Base-by-base conservation (phyloP, 768 basidiomycete species). In the Chlorophyllum brunneum region DNA sequence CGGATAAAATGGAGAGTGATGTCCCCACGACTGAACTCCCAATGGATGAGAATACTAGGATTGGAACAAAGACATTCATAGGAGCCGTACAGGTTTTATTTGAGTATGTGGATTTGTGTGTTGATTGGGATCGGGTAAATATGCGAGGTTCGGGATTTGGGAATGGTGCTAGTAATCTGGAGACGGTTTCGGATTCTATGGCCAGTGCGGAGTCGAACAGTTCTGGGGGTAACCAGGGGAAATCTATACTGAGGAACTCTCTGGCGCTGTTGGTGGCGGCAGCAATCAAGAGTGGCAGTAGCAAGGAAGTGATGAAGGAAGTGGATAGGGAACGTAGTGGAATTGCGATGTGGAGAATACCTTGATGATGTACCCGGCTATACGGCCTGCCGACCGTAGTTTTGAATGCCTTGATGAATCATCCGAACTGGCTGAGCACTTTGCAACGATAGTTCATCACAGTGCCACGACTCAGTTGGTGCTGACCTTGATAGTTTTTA, bases 331-430 rank as follows among this genome's bases (percentile, higher is more conserved):
- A 80, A 43, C 65, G 82, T 40, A 73, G 75, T 54, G 83, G 85
- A 1, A 80, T 87, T 51, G 83, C 78, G 2, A 80, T 85, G 75
- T 85, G 82, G 81, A 66, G 83, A 40, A 83, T 85, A 46, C 80
- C 80, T 16, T 84, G 56, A 60, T 41, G 6, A 22, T 9, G 7
- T 18, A n/a, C 4, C 27, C 22, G 11, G 24, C 8, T 23, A n/a
- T n/a, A n/a, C n/a, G n/a, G n/a, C n/a, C n/a, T n/a, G n/a, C n/a
- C n/a, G n/a, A n/a, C n/a, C n/a, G n/a, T n/a, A n/a, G n/a, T n/a
- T n/a, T n/a, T n/a, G n/a, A n/a, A n/a, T n/a, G n/a, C n/a, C n/a
- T n/a, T n/a, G n/a, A n/a, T n/a, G n/a, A n/a, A n/a, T n/a, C n/a
- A n/a, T n/a, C n/a, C n/a, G n/a, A n/a, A n/a, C n/a, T n/a, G n/a